Conservation (phyloP, 208 protist species). For the Leishmania braziliensis region DNA sequence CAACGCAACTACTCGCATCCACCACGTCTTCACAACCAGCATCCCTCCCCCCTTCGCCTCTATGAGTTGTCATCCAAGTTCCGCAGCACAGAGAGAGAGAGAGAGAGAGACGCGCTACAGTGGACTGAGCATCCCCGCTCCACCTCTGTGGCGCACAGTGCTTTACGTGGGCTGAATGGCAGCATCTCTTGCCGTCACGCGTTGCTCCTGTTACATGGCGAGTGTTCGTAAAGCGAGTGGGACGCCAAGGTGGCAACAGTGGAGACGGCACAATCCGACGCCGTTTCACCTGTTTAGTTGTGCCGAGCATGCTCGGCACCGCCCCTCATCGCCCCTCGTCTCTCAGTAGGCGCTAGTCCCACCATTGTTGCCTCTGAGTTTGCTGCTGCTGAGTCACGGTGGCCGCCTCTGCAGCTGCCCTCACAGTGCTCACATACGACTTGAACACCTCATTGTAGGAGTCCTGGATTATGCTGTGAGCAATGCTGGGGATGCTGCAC, state of each 20-base stretch:
- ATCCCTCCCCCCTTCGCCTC: too few relatives aligned
- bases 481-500: conserved; percentile 64
- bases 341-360: not conserved
- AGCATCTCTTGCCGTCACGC: conserved; percentile 10
- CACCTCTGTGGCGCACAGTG: conserved; percentile 26
- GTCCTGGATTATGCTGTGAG: conserved; percentile 67
- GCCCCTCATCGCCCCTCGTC: not conserved
- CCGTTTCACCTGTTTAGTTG: not conserved
- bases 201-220: not conserved
- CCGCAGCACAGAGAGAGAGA: not conserved
- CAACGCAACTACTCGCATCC: not conserved
- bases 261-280: not conserved
- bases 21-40: not conserved
- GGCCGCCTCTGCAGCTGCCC: conserved; percentile 2
- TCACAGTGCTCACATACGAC: conserved; percentile 14
- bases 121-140: conserved; percentile 33
- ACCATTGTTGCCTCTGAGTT: not conserved
- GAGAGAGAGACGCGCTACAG: conserved; percentile 17
- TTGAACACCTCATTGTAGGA: conserved; percentile 54
- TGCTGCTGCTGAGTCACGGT: conserved; percentile 4
- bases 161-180: not conserved
- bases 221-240: not conserved
- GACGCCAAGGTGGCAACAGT: not conserved
- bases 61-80: not conserved
- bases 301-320: not conserved